Evolutionary conservation across 129 eudicot species (phyloP).

Genomic region (Pseudognaphalium luteoalbum): DNA sequence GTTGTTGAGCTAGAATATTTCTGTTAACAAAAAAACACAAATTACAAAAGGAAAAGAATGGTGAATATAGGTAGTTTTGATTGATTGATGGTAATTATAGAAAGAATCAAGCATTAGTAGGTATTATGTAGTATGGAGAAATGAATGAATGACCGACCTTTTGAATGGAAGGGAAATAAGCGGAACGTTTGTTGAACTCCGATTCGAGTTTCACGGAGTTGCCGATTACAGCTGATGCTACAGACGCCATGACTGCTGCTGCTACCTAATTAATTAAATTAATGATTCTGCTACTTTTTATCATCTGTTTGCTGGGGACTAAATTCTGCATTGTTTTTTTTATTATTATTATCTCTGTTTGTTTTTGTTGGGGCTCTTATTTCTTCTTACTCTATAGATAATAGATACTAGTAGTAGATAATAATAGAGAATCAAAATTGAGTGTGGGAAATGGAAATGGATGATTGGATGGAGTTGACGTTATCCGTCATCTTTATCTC

Average conservation of each 20-base stretch:
- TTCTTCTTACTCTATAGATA: background rate
- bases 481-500: constrained; percentile 38
- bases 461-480: constrained; percentile 9
- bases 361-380: no score
- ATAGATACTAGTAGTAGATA: no score
- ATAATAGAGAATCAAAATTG: no score
- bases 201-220: constrained; percentile 67
- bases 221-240: constrained; percentile 57
- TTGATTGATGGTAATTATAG: background rate
- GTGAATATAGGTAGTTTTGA: no score
- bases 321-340: background rate
- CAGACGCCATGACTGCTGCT: constrained; percentile 54
- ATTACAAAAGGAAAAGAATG: no score
- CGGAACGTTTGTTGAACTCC: constrained; percentile 50
- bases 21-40: constrained; percentile 20
- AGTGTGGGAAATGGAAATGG: background rate
- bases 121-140: background rate
- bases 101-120: background rate
- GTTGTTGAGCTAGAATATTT: constrained; percentile 29
- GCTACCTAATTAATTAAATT: no score
- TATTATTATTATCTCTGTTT: background rate
- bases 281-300: no score
- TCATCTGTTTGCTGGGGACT: background rate
- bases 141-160: constrained; percentile 44
- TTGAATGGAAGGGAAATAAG: constrained; percentile 47